These are phyloP conservation scores for Gomphus sp. DNA, from an alignment of 1,284 basidiomycete species.

Conservation along the genomic window DNA sequence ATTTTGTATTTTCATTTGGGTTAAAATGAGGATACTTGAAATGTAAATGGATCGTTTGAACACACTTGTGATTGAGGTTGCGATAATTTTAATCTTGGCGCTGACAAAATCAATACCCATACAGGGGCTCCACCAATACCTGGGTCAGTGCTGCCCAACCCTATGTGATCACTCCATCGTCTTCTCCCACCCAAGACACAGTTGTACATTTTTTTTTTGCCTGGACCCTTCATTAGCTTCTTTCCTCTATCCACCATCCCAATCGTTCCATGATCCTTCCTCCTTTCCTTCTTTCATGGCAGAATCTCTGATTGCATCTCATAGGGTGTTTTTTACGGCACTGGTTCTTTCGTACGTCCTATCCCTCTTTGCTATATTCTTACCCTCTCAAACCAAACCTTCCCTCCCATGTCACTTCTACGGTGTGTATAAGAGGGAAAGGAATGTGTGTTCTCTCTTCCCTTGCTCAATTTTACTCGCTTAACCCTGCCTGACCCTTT, in stretches of 20 bases:
- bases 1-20: not conserved
- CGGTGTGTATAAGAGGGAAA: too few species aligned
- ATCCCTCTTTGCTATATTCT: not conserved
- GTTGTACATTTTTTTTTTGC: constrained; percentile 23
- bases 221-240: not conserved
- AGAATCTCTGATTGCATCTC: not conserved
- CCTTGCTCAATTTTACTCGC: too few species aligned
- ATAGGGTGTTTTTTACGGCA: constrained; percentile 36
- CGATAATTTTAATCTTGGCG: too few species aligned
- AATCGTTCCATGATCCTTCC: not conserved
- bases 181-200: constrained; percentile 30
- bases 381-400: not conserved
- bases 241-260: not conserved
- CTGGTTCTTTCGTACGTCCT: constrained; percentile 33
- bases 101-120: not conserved
- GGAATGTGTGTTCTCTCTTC: too few species aligned
- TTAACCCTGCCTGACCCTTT: too few species aligned
- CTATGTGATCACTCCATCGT: constrained; percentile 33
- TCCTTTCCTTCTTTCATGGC: too few species aligned
- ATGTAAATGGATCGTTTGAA: too few species aligned
- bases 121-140: constrained; percentile 28
- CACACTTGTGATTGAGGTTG: too few species aligned
- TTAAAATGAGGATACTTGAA: too few species aligned
- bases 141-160: constrained; percentile 43
- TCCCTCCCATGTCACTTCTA: not conserved